Base-by-base conservation (phyloP, 805 yeast genomes). In the Saccharomyces kudriavzevii region DNA sequence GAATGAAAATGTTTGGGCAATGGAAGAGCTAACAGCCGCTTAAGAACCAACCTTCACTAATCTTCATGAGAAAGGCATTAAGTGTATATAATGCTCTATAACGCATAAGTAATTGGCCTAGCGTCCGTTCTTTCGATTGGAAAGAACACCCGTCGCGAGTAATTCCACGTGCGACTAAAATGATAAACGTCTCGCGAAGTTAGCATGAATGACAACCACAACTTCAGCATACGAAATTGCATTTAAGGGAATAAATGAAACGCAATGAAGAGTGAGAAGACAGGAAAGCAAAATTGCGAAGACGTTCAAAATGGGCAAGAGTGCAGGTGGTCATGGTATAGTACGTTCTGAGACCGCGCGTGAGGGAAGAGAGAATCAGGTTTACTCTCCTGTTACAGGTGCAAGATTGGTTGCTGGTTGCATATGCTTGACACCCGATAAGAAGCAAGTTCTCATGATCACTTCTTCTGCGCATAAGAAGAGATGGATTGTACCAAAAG, bases 361-460 rank as follows among this genome's bases (percentile, higher is more conserved):
- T 49, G 77, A 72, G 5, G 90, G 90, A 2, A 68, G 89, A 49
- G 74, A 70, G 22, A 74, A 78, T 60, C 89, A 84, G 63, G 72
- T 83, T 56, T 80, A 86, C 73, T 73, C 84, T 58, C 58, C 76
- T 56, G 54, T 66, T 1, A 76, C 83, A 0, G 95, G 95, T 2
- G 89, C 96, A 1, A 75, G 99, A 40, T 69, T 94, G 59, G 97
- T 94, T 8, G 97, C 98, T 3, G 99, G 99, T 0, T 87, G 96
- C 60, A 79, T 94, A 10, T 84, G 92, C 26, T 70, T 92, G 49
- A 81, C 83, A 60, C 66, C 69, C 1, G 74, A 77, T 27, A 79
- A 76, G 53, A 76, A 76, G 28, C 78, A 82, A 60, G 90, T 92
- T 20, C 77, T 94, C 9, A 79, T 94, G 83, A 80, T 94, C 25